Conservation (phyloP, 371 early-diverging fungal species). For the Actinomortierella ambigua region DNA sequence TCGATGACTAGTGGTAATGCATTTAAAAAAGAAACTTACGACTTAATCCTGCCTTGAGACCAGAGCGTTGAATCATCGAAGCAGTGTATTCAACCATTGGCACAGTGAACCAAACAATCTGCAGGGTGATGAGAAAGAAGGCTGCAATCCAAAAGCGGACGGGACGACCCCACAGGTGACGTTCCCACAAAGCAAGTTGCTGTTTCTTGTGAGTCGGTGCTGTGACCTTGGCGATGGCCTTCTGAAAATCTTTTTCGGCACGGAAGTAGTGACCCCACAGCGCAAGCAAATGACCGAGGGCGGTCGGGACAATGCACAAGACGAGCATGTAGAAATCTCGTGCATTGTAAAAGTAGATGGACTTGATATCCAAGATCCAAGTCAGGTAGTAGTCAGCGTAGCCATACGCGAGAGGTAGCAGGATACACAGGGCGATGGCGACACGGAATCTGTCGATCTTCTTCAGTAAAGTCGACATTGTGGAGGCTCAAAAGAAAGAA, state of each 20-base stretch:
- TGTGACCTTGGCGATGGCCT: slow-evolving; percentile 44
- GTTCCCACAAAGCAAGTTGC: slow-evolving; percentile 42
- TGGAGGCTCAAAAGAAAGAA: too few relatives aligned
- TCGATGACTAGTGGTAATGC: too few relatives aligned
- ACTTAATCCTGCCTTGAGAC: slow-evolving; percentile 14
- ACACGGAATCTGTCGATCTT: too few relatives aligned
- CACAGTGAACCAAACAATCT: slow-evolving; percentile 29
- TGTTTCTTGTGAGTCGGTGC: slow-evolving; percentile 24
- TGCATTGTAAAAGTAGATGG: slow-evolving; percentile 19
- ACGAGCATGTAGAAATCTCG: slow-evolving; percentile 35
- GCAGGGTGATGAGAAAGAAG: slow-evolving; percentile 13
- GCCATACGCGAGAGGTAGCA: neutral
- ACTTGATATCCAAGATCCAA: slow-evolving; percentile 12
- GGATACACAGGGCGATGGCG: too few relatives aligned
- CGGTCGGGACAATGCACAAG: slow-evolving; percentile 25
- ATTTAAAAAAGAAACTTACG: slow-evolving; percentile 25
- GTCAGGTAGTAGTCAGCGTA: slow-evolving; percentile 17
- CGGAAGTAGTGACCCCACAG: slow-evolving; percentile 47
- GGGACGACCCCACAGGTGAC: slow-evolving; percentile 39
- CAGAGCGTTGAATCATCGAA: slow-evolving; percentile 10
- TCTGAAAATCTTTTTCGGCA: slow-evolving; percentile 41
- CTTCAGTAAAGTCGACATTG: too few relatives aligned
- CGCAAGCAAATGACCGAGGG: slow-evolving; percentile 29
- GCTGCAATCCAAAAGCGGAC: slow-evolving; percentile 42
- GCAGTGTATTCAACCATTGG: slow-evolving; percentile 8